Evolutionary conservation across 257 asterid genomes (phyloP), one percentile per base, ranked within the genome.

Genomic region (Primulina huaijiensis): DNA sequence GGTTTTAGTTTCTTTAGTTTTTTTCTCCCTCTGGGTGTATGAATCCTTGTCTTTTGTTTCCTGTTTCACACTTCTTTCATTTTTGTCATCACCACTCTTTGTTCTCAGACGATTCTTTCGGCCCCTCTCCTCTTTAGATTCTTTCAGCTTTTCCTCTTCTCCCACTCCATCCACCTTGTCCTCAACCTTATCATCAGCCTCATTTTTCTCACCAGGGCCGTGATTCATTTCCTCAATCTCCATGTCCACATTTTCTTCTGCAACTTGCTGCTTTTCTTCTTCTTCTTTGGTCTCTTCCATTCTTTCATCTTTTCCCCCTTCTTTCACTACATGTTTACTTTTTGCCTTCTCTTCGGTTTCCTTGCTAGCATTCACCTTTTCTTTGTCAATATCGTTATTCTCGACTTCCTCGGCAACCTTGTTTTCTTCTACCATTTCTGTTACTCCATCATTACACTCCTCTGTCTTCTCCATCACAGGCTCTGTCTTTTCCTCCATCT

Each of bases 61-160:
- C 57, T 81, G 80, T 67, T 82, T 79, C 82, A 77, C 78, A 67
- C 34, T 75, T 37, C 53, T 80, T 35, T 68, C 82, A 38, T 65
- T 84, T 58, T 81, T 77, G 38, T 73, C 72, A 62, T 80, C 76
- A 66, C 75, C 70, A 59, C 76, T 70, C 79, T 82, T 86, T 20
- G 80, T 67, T 75, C 89, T 84, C 19, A 85, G 74, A 61, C 87
- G 90, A 75, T 85, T 86, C 75, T 84, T 90, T 2, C 82, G 79
- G 33, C 72, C 75, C 70, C 78, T 75, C 79, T 33, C 80, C 73
- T 66, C 76, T 35, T 71, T 79, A 69, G 65, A 73, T 74, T 77
- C 82, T 70, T 84, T 83, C 9, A 25, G 56, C 43, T 75, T 75
- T 55, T 74, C 70, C 7, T 65, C 82, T 70, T 81, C 88, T 63